Conservation (phyloP, 257 asterid species). For the Penstemon eatonii region DNA sequence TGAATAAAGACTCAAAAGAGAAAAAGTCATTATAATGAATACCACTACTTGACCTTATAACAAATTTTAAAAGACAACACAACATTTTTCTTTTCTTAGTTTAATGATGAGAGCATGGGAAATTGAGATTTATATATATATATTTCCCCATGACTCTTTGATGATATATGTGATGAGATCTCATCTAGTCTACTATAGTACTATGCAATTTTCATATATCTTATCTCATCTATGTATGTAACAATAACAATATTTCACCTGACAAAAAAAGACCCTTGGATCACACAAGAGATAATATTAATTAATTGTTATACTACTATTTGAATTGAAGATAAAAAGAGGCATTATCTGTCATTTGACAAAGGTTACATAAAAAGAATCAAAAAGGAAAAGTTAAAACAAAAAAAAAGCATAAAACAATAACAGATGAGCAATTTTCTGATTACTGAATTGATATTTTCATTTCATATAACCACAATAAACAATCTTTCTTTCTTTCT, state of each 20-base stretch:
- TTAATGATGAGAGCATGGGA: constrained; percentile 1
- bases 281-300: not conserved
- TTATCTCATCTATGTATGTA: too few relatives aligned
- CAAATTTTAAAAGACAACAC: too few relatives aligned
- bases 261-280: not conserved
- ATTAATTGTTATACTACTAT: not conserved
- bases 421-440: not conserved
- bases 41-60: not conserved
- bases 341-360: not conserved
- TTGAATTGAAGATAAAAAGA: not conserved
- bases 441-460: too few relatives aligned
- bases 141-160: not conserved
- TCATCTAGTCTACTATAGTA: too few relatives aligned
- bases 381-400: not conserved
- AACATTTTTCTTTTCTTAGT: not conserved
- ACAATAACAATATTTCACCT: not conserved
- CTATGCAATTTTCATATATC: too few relatives aligned
- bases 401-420: not conserved
- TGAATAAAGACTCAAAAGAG: not conserved
- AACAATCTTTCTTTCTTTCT: too few relatives aligned
- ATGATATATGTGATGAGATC: not conserved
- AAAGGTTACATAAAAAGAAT: not conserved
- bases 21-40: not conserved
- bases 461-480: too few relatives aligned
- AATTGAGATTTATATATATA: not conserved